These are phyloP conservation scores for Coemansia sp. DNA, from an alignment of 192 early-diverging fungal species.

Conservation along the genomic window DNA sequence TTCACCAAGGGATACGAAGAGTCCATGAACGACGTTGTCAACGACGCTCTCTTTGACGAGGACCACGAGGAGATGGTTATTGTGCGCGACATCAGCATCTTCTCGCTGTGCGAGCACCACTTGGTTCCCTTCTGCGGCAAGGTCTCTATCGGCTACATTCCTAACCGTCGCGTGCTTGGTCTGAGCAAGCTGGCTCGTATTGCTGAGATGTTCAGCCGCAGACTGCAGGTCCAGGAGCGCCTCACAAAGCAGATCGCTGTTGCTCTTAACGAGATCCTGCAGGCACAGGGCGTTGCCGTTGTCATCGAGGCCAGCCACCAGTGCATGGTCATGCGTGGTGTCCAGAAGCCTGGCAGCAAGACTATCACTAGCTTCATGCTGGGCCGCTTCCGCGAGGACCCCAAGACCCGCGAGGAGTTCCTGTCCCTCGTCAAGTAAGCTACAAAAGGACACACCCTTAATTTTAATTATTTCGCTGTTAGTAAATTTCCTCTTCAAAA, in stretches of 20 bases:
- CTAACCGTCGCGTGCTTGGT: conserved; percentile 92
- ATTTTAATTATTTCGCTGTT: neutral
- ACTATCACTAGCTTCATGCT: conserved; percentile 97
- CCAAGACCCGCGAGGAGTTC: conserved; percentile 96
- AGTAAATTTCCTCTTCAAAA: neutral
- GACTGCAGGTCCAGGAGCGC: conserved; percentile 97
- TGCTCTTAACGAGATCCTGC: conserved; percentile 86
- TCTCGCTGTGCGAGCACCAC: conserved; percentile 98
- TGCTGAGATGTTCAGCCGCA: conserved; percentile 96
- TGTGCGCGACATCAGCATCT: conserved; percentile 95
- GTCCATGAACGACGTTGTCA: conserved; percentile 85
- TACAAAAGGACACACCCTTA: neutral
- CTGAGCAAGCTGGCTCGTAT: conserved; percentile 97
- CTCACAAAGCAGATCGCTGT: conserved; percentile 97
- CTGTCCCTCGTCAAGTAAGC: conserved; percentile 71
- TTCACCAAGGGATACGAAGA: conserved; percentile 99
- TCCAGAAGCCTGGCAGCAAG: conserved; percentile 93
- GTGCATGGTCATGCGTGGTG: conserved; percentile 98
- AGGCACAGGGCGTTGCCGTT: conserved; percentile 97
- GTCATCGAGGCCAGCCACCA: conserved; percentile 96
- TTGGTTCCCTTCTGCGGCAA: conserved; percentile 98
- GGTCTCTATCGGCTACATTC: conserved; percentile 97
- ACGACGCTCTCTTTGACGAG: conserved; percentile 97
- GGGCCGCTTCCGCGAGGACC: conserved; percentile 88
- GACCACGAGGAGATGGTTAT: conserved; percentile 99